A percentile compares a stretch with the other conserved stretches of the same genome.
Evolutionary conservation across 306 rosid species (phyloP).

Genomic region (Notholithocarpus densiflorus): DNA sequence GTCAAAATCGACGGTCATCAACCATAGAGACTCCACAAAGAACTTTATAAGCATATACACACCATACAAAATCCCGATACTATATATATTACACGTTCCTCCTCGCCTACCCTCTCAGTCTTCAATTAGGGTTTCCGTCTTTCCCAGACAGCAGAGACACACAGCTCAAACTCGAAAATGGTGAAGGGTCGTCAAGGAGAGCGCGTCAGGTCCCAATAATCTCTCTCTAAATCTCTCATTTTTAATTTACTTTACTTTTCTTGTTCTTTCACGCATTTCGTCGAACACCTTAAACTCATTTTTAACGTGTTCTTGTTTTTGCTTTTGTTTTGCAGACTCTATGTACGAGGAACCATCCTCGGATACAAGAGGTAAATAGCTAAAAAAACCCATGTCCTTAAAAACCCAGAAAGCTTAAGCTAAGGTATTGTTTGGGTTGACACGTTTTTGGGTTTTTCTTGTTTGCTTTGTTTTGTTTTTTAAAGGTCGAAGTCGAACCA

Average conservation of each 20-base stretch:
- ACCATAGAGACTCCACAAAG: neutral
- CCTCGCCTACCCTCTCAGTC: too few species aligned
- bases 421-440: neutral
- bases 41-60: neutral
- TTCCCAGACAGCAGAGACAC: neutral
- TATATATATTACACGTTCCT: neutral
- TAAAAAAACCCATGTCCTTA: neutral
- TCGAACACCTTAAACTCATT: neutral
- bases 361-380: constrained; percentile 83
- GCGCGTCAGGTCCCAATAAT: constrained; percentile 54
- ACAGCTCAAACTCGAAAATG: constrained; percentile 37
- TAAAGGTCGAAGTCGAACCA: constrained; percentile 89
- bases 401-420: neutral
- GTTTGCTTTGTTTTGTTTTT: neutral
- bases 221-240: neutral
- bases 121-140: constrained; percentile 26
- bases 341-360: constrained; percentile 76
- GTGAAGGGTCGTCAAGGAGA: constrained; percentile 93
- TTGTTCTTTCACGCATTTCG: neutral
- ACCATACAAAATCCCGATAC: neutral
- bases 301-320: neutral
- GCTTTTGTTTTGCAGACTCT: constrained; percentile 46
- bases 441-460: neutral
- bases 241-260: neutral
- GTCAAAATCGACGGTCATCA: neutral